Evolutionary conservation across 2,329 filamentous ascomycete genomes (phyloP).

Genomic region (Chrysoporthe cubensis): DNA sequence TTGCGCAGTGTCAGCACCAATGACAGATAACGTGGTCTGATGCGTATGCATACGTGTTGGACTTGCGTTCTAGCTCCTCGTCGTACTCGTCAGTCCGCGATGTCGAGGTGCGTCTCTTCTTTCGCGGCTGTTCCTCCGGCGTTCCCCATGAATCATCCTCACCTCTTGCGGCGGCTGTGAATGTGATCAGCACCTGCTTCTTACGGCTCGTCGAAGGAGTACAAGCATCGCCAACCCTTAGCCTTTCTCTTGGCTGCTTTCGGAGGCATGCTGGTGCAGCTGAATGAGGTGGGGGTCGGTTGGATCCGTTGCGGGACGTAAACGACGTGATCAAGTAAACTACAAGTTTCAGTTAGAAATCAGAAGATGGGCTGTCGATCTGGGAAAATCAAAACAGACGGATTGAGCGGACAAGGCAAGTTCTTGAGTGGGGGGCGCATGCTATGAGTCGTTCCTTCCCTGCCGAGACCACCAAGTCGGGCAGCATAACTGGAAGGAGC

Average conservation of each 20-base stretch:
- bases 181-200: neutral
- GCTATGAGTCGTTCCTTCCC: slow-evolving; percentile 5
- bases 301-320: neutral
- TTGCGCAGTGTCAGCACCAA: neutral
- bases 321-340: neutral
- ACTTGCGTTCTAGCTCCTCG: neutral
- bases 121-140: slow-evolving; percentile 12
- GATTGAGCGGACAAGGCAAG: neutral
- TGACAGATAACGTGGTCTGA: too few relatives aligned
- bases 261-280: slow-evolving; percentile 19
- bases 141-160: slow-evolving; percentile 16
- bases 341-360: neutral
- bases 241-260: slow-evolving; percentile 23
- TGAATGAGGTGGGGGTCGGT: neutral
- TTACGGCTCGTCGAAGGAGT: too few relatives aligned
- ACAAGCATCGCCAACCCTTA: slow-evolving; percentile 11
- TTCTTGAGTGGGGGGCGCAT: neutral
- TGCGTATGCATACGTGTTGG: slow-evolving; percentile 10
- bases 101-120: slow-evolving; percentile 9
- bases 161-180: neutral
- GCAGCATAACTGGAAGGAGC: neutral
- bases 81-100: neutral
- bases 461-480: neutral
- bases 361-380: too few relatives aligned
- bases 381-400: neutral